These are phyloP conservation scores for Bruguiera hainesii DNA, from an alignment of 441 rosid species.

Conservation along the genomic window DNA sequence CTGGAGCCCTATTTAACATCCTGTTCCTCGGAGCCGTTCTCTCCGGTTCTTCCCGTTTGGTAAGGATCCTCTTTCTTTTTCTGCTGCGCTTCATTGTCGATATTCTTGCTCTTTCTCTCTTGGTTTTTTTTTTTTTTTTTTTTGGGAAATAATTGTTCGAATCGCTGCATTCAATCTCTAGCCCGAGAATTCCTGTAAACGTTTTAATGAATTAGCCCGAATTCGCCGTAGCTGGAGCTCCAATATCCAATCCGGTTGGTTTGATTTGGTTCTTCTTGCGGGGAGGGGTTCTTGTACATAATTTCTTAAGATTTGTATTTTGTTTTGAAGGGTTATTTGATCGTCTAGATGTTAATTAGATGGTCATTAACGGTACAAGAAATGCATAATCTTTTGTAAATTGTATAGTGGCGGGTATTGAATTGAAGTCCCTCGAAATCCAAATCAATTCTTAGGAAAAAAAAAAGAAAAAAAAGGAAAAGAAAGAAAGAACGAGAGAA, in stretches of 20 bases:
- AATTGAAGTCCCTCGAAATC: constrained; percentile 10
- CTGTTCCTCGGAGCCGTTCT: constrained; percentile 12
- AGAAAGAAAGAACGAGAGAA: not conserved
- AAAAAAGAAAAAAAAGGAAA: not conserved
- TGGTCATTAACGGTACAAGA: not conserved
- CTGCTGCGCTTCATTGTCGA: not conserved
- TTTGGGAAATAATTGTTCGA: too few species aligned
- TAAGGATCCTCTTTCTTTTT: constrained; percentile 21
- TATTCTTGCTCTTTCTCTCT: too few species aligned
- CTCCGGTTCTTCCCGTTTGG: constrained; percentile 27
- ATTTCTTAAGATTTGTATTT: not conserved
- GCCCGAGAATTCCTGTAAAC: not conserved
- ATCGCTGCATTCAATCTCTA: not conserved
- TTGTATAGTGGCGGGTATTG: not conserved
- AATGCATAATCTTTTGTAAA: constrained; percentile 14
- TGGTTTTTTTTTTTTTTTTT: too few species aligned
- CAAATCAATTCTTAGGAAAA: not conserved
- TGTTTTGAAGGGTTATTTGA: constrained; percentile 1
- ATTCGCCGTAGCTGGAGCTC: not conserved
- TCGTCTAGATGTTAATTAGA: not conserved
- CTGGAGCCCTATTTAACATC: constrained; percentile 14
- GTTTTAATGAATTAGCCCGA: not conserved
- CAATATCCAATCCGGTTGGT: not conserved
- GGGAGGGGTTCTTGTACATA: constrained; percentile 1
- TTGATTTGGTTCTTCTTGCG: constrained; percentile 1